Percentiles rank a stretch among this genome's conserved stretches.
Conservation (phyloP, 345 rosid genomes). For the Pistacia atlantica region DNA sequence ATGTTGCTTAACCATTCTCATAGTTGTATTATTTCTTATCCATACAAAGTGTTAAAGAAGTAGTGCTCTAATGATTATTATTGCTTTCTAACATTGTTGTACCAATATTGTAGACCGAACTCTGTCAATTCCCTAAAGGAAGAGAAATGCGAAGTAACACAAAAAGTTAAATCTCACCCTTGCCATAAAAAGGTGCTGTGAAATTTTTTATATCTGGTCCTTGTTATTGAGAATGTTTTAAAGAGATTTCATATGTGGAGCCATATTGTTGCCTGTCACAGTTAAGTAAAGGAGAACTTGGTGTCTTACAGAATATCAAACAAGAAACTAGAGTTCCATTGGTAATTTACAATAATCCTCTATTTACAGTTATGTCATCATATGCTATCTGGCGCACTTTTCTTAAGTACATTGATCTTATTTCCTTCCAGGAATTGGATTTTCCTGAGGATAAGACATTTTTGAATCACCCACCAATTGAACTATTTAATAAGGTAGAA, state of each 20-base stretch:
- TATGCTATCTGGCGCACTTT: neutral
- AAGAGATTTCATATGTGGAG: neutral
- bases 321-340: slow-evolving; percentile 12
- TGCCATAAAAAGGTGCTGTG: slow-evolving; percentile 38
- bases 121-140: slow-evolving; percentile 23
- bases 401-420: slow-evolving; percentile 10
- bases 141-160: slow-evolving; percentile 32
- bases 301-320: slow-evolving; percentile 18
- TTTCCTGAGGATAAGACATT: slow-evolving; percentile 19
- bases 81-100: slow-evolving; percentile 11
- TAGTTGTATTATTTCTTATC: neutral
- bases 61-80: neutral
- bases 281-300: slow-evolving; percentile 17
- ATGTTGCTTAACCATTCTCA: neutral
- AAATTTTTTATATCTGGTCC: neutral
- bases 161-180: slow-evolving; percentile 26
- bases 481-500: slow-evolving; percentile 42
- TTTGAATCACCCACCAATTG: slow-evolving; percentile 32
- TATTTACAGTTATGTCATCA: neutral
- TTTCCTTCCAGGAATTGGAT: slow-evolving; percentile 36
- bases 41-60: neutral
- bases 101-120: slow-evolving; percentile 29
- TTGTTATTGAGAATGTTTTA: neutral
- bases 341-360: neutral
- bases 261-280: slow-evolving; percentile 15